Percentiles rank a stretch among this genome's conserved stretches.
These are phyloP conservation scores for Cercospora sp. DNA, from an alignment of 2,329 filamentous ascomycete genomes.

Conservation along the genomic window DNA sequence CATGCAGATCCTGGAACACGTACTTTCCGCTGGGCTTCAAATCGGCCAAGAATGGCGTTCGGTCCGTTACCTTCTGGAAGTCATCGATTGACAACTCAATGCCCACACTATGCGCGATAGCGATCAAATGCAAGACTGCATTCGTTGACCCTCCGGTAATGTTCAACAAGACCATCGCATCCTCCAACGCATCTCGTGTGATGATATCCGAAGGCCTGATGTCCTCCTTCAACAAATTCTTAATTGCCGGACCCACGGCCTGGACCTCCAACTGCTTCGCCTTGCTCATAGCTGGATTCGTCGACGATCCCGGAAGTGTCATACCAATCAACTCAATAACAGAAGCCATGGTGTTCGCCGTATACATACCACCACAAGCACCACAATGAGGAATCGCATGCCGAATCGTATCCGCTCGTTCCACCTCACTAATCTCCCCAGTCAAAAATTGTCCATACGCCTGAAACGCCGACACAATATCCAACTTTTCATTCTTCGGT, in stretches of 20 bases:
- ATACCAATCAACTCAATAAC: constrained; percentile 54
- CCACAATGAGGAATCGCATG: constrained; percentile 83
- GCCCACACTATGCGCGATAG: constrained; percentile 53
- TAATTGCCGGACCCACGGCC: constrained; percentile 52
- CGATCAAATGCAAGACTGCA: constrained; percentile 53
- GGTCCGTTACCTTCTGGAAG: constrained; percentile 53
- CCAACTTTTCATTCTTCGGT: constrained; percentile 68
- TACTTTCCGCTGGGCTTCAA: constrained; percentile 56
- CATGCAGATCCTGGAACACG: constrained; percentile 60
- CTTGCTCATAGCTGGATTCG: constrained; percentile 53
- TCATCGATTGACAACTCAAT: constrained; percentile 54
- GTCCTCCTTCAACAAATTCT: constrained; percentile 53
- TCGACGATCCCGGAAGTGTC: constrained; percentile 53
- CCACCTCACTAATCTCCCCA: constrained; percentile 85
- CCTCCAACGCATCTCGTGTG: constrained; percentile 51
- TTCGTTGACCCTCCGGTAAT: constrained; percentile 54
- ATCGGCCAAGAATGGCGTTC: constrained; percentile 53
- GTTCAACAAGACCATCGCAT: constrained; percentile 54
- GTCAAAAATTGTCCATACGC: constrained; percentile 93
- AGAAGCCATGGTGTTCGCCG: constrained; percentile 55
- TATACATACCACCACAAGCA: constrained; percentile 79
- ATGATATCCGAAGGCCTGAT: constrained; percentile 53
- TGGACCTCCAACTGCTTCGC: constrained; percentile 54
- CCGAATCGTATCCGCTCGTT: constrained; percentile 91
- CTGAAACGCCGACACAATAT: constrained; percentile 97